Evolutionary conservation across 768 basidiomycete species (phyloP).

Genomic region (Suillus alpinus): DNA sequence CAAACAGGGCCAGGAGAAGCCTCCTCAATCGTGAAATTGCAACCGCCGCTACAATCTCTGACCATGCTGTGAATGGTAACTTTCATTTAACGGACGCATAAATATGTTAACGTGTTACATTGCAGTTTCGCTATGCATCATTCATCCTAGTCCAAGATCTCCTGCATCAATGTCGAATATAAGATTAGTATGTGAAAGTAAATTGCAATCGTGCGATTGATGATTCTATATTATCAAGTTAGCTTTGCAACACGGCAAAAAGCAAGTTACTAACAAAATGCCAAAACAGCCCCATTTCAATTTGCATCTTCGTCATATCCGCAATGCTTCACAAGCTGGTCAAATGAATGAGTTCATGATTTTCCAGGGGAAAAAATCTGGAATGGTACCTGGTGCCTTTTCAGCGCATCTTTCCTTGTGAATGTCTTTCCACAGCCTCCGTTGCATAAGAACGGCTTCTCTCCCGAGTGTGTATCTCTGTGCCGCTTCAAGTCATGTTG

Average conservation of each 20-base stretch:
- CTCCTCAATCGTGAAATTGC: background rate
- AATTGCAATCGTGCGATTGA: constrained; percentile 1
- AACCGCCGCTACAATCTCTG: background rate
- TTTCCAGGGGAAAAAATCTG: constrained; percentile 17
- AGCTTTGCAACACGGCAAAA: background rate
- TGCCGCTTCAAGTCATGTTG: constrained; percentile 86
- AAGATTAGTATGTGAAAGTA: constrained; percentile 5
- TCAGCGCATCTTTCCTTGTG: constrained; percentile 82
- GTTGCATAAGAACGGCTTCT: constrained; percentile 81
- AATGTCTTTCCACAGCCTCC: constrained; percentile 86
- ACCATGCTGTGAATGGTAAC: background rate
- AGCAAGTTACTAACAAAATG: background rate
- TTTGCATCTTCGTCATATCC: constrained; percentile 59
- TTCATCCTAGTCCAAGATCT: background rate
- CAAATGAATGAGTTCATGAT: constrained; percentile 16
- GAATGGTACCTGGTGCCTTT: constrained; percentile 69
- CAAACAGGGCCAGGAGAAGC: background rate
- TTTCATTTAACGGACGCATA: background rate
- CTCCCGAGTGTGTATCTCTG: constrained; percentile 80
- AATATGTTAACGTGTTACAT: constrained; percentile 4
- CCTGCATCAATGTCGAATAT: constrained; percentile 1
- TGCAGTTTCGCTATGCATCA: background rate
- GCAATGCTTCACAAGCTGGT: constrained; percentile 73
- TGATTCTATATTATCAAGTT: constrained; percentile 3
- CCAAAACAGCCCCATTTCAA: constrained; percentile 4